Conservation (phyloP, 169 alveolate species). For the Plasmodium vivax region DNA sequence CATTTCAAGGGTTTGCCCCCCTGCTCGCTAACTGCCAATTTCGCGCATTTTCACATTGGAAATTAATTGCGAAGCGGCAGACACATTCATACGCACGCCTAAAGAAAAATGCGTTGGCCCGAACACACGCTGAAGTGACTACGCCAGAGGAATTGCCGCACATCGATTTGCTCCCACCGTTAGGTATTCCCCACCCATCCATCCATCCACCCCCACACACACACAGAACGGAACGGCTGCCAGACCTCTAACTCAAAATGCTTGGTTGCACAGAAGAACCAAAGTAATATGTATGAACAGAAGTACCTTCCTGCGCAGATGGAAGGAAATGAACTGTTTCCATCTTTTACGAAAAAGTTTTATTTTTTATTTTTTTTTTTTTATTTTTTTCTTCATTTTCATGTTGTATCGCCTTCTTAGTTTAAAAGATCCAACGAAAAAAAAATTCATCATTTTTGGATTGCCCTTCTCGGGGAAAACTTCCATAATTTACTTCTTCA, state of each 20-base stretch:
- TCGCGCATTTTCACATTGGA: background rate
- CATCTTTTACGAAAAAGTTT: slow-evolving; percentile 36
- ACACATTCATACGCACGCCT: background rate
- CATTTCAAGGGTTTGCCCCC: background rate
- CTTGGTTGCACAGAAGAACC: slow-evolving; percentile 3
- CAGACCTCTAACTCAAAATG: background rate
- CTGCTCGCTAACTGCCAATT: background rate
- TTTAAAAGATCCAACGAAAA: slow-evolving; percentile 39
- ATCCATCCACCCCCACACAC: background rate
- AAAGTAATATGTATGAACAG: background rate
- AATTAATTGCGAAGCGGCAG: background rate
- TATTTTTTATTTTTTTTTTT: background rate
- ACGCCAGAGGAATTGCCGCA: background rate
- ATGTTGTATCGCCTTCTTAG: slow-evolving; percentile 59
- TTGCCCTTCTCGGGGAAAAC: slow-evolving; percentile 76
- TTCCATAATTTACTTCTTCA: slow-evolving; percentile 64
- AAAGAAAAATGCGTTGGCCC: background rate
- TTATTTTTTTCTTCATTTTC: background rate
- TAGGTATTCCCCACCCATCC: background rate
- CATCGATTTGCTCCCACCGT: background rate
- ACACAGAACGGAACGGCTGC: background rate
- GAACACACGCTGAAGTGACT: background rate
- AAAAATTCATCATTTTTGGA: slow-evolving; percentile 66
- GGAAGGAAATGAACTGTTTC: slow-evolving; percentile 41
- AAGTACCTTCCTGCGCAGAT: background rate